A percentile compares a stretch with the other conserved stretches of the same genome.
These are phyloP conservation scores for Pythium periplocum DNA, from an alignment of 352 stramenopile genomes.

Conservation along the genomic window DNA sequence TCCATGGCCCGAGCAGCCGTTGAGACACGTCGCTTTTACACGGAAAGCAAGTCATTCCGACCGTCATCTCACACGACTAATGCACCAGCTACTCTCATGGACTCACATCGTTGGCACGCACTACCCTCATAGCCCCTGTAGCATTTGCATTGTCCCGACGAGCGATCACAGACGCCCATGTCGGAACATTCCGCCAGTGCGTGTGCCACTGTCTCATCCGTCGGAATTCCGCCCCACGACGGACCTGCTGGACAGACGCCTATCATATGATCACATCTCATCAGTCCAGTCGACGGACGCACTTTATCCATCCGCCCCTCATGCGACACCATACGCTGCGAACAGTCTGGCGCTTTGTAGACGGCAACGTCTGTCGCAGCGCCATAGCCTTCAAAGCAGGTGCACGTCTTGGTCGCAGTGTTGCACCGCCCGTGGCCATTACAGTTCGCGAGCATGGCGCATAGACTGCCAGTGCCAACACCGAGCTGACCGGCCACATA, in stretches of 20 bases:
- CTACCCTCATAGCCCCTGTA: slow-evolving; percentile 61
- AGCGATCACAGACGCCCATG: slow-evolving; percentile 53
- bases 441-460: slow-evolving; percentile 75
- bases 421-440: slow-evolving; percentile 88
- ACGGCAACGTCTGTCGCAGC: slow-evolving; percentile 67
- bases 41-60: slow-evolving; percentile 5
- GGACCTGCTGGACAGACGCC: slow-evolving; percentile 60
- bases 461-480: slow-evolving; percentile 62
- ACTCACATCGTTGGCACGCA: slow-evolving; percentile 63
- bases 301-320: slow-evolving; percentile 55
- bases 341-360: slow-evolving; percentile 85
- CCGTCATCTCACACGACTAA: neutral
- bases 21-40: slow-evolving; percentile 31
- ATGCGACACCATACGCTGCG: slow-evolving; percentile 28
- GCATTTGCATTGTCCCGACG: slow-evolving; percentile 55
- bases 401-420: slow-evolving; percentile 77
- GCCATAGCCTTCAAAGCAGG: slow-evolving; percentile 87
- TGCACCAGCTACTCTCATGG: neutral
- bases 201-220: slow-evolving; percentile 31
- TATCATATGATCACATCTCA: slow-evolving; percentile 9
- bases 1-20: slow-evolving; percentile 65
- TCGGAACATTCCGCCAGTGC: slow-evolving; percentile 51
- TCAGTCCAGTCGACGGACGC: slow-evolving; percentile 51
- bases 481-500: slow-evolving; percentile 33
- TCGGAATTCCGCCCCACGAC: slow-evolving; percentile 59